Evolutionary conservation across 2,329 filamentous ascomycete species (phyloP).

Genomic region (Aspergillus fumigatus): DNA sequence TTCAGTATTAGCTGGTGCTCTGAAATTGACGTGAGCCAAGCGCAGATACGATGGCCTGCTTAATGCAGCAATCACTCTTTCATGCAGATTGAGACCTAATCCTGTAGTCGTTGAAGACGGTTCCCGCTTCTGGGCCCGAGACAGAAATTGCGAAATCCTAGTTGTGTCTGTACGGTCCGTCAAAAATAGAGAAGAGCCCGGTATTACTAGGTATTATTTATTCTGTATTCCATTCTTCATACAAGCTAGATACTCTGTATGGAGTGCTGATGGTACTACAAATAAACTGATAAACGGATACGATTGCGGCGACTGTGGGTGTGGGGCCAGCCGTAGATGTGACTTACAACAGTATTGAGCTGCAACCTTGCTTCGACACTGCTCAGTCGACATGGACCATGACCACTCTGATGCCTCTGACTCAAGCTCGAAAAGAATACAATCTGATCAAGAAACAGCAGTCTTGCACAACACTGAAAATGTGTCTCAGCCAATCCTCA

Average conservation of each 20-base stretch:
- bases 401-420: conserved; percentile 18
- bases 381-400: conserved; percentile 29
- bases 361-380: conserved; percentile 1
- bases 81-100: background rate
- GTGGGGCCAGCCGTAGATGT: conserved; percentile 8
- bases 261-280: background rate
- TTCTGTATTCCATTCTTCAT: background rate
- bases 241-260: background rate
- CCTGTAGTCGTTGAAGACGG: background rate
- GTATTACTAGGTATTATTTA: background rate
- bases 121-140: background rate
- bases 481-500: conserved; percentile 4
- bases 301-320: background rate
- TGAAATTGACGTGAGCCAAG: conserved; percentile 1
- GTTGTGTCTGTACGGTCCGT: background rate
- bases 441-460: conserved; percentile 10
- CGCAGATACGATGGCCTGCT: background rate
- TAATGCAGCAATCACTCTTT: background rate
- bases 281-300: conserved; percentile 1
- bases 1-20: background rate
- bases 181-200: background rate
- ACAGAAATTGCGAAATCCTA: background rate
- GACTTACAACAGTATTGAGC: conserved; percentile 4
- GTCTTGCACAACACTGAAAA: conserved; percentile 12
- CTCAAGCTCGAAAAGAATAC: conserved; percentile 16